Evolutionary conservation across 2,329 filamentous ascomycete species (phyloP).

Genomic region (Plectosphaerella plurivora): DNA sequence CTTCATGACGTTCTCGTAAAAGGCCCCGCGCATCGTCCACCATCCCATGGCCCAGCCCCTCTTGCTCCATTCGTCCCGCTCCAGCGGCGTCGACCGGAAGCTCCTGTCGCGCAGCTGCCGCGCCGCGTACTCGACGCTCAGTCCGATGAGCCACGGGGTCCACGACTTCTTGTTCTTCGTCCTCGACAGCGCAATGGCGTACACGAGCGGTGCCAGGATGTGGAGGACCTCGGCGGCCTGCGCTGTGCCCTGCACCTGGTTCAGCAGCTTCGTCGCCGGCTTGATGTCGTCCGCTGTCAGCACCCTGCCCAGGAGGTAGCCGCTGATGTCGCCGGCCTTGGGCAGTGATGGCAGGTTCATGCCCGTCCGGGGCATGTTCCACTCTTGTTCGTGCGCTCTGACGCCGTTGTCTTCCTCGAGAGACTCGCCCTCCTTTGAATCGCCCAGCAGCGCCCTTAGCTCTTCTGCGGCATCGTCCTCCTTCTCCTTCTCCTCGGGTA

Average conservation of each 20-base stretch:
- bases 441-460: conserved; percentile 38
- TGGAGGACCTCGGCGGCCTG: conserved; percentile 87
- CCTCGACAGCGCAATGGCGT: conserved; percentile 76
- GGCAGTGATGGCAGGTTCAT: conserved; percentile 81
- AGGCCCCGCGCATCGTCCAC: conserved; percentile 96
- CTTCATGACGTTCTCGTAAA: conserved; percentile 89
- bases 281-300: conserved; percentile 96
- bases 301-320: conserved; percentile 84
- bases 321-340: conserved; percentile 74
- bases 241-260: conserved; percentile 66
- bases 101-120: conserved; percentile 75
- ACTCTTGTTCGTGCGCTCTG: conserved; percentile 53
- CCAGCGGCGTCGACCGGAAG: conserved; percentile 77
- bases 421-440: conserved; percentile 55
- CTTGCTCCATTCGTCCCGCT: conserved; percentile 84
- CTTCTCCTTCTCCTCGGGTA: conserved; percentile 52
- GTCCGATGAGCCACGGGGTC: conserved; percentile 85
- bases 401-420: conserved; percentile 23
- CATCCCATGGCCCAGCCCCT: conserved; percentile 87
- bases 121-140: conserved; percentile 82
- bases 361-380: conserved; percentile 93
- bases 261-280: conserved; percentile 80
- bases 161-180: conserved; percentile 72
- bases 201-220: conserved; percentile 83
- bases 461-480: conserved; percentile 33